Base-by-base conservation (phyloP, 2,329 filamentous ascomycete species). In the Arthrobotrys megalospora region DNA sequence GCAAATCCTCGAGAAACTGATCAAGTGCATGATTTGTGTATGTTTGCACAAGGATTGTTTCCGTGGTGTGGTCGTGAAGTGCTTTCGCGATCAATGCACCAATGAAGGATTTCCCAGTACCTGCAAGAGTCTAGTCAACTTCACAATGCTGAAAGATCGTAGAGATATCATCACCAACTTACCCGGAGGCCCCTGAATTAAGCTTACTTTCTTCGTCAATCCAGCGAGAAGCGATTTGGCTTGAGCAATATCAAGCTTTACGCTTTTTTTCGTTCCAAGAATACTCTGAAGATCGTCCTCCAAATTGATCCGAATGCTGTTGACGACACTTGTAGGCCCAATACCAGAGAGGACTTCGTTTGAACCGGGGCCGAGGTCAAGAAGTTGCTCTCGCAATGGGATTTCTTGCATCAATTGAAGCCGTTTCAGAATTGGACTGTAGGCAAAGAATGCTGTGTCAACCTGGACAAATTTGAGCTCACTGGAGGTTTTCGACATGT, bases 101-200 rank as follows among this genome's bases (percentile, higher is more conserved):
- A 2, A 93, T 87, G 79, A 92, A 93, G 0, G 91, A 93, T 80
- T 94, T 94, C 0, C 92, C 92, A 0, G 91, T 94, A 0, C 91
- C 90, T 90, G 53, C 19, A 52, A 43, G 58, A 67, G 64, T 68
- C 62, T 75, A 36, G 60, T 76, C 67, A 60, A 16, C 36, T 64
- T 71, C 47, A 62, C 70, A 55, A 69, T 64, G 76, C 43, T 63
- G 47, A 47, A 55, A 34, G 4, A 36, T 14, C 50, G 53, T 64
- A 14, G 43, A 41, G 58, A 67, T 16, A 60, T 32, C 55, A 48
- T 73, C 78, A 83, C 81, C 55, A 68, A 45, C 84, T 75, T 85
- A 89, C 89, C 91, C 80, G 92, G 92, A 0, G 92, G 92, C 0
- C 92, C 92, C 84, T 93, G 91, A 1, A 93, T 91, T 0, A 91